Base-by-base conservation (phyloP, 805 yeast species). In the Kodamaea fukazawae region DNA sequence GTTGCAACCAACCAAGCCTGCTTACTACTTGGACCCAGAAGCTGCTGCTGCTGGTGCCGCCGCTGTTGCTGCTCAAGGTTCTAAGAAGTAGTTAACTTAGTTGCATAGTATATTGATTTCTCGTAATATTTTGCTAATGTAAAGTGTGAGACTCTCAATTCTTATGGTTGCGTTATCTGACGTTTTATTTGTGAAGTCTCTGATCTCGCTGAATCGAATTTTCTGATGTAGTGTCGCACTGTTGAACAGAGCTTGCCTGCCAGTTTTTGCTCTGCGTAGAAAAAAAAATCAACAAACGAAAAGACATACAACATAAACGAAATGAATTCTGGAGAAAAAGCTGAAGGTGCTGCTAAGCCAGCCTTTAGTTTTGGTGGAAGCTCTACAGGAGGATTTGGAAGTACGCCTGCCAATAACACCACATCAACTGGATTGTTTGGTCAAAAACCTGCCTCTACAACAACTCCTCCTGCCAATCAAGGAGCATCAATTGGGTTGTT, bases 21-120 rank as follows among this genome's bases (percentile, higher is more conserved):
- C 95, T 57, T 88, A 90, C 80, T 90, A 90, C 83, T 83, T 90
- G 72, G 98, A 90, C 75, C 98, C 98, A 60, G 97, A 88, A 76
- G 98, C 97, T 61, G 98, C 98, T 61, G 96, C 90, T 51, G 96
- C 96, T 41, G 98, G 98, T 78, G 98, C 97, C 53, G 97, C 97
- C 63, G 96, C 96, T 46, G 98, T 90, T 57, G 98, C 97, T 58
- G 87, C 87, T 58, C 98, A 90, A 76, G 98, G 98, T 30, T 52
- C 66, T 27, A 68, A 68, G 63, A 65, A 66, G 53, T 63, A 60
- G 43, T 7, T 29, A n/a, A 20, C 8, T 20, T 20, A 20, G 7
- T 20, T 20, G 23, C 23, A 20, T 20, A 20, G 8, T 5, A 20
- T 6, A 6, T 20, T 20, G 23, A 20, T 6, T 20, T 20, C n/a